A percentile compares a stretch with the other conserved stretches of the same genome.
Evolutionary conservation across 371 early-diverging fungal genomes (phyloP).

Genomic region (Umbelopsis sp.): DNA sequence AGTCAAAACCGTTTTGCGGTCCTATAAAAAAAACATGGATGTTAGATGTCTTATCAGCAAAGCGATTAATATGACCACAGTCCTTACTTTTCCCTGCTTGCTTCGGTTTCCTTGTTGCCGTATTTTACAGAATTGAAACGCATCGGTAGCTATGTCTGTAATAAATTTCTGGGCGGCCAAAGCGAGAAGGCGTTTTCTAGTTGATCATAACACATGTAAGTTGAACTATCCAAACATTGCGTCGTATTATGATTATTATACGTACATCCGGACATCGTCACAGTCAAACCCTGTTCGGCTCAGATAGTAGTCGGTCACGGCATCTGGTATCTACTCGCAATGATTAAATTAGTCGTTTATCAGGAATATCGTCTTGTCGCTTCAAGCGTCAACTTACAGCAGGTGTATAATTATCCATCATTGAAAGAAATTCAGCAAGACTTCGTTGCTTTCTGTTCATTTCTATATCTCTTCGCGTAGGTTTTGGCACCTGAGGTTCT

Average conservation of each 20-base stretch:
- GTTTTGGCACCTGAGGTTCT: not conserved
- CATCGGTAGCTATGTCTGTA: slow-evolving; percentile 93
- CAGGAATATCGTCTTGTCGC: too few relatives aligned
- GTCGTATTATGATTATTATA: not conserved
- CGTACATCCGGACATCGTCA: slow-evolving; percentile 86
- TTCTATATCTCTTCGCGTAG: slow-evolving; percentile 38
- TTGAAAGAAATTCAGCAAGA: slow-evolving; percentile 81
- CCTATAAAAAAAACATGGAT: slow-evolving; percentile 40
- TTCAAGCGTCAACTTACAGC: slow-evolving; percentile 57
- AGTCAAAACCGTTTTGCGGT: slow-evolving; percentile 83
- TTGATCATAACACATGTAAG: too few relatives aligned
- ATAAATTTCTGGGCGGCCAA: slow-evolving; percentile 96
- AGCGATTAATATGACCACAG: not conserved
- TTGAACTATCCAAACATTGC: too few relatives aligned
- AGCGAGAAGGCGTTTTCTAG: slow-evolving; percentile 85
- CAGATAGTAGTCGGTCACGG: slow-evolving; percentile 95
- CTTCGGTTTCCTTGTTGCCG: slow-evolving; percentile 67
- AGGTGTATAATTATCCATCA: slow-evolving; percentile 90
- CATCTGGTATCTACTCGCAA: slow-evolving; percentile 90
- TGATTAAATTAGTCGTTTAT: not conserved
- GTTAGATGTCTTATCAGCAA: not conserved
- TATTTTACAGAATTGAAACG: slow-evolving; percentile 91
- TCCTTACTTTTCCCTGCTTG: slow-evolving; percentile 35
- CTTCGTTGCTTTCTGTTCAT: slow-evolving; percentile 66
- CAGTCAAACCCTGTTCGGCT: slow-evolving; percentile 93